A percentile compares a stretch with the other conserved stretches of the same genome.
Evolutionary conservation across 768 basidiomycete genomes (phyloP).

Genomic region (Russula abietina): DNA sequence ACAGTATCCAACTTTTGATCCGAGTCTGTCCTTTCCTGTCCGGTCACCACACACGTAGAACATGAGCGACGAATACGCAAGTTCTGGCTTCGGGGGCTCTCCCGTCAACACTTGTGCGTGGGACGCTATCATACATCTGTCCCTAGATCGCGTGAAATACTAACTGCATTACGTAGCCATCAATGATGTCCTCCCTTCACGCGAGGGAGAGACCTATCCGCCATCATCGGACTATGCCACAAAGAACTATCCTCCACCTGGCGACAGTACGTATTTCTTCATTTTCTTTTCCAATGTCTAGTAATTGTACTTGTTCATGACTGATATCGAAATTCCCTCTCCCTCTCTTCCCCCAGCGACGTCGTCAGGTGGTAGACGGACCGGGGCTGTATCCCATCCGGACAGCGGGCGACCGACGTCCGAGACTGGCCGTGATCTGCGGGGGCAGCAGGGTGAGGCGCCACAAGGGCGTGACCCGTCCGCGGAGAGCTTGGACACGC

Average conservation of each 20-base stretch:
- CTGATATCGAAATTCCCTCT: background rate
- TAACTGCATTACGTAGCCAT: background rate
- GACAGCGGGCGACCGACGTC: slow-evolving; percentile 6
- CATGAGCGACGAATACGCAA: slow-evolving; percentile 23
- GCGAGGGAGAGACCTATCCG: slow-evolving; percentile 6
- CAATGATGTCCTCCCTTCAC: slow-evolving; percentile 3
- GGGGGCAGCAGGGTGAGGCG: background rate
- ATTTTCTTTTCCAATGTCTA: no score
- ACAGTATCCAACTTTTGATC: background rate
- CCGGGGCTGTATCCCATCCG: background rate
- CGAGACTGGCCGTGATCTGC: background rate
- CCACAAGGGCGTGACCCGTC: slow-evolving; percentile 14
- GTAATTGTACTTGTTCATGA: no score
- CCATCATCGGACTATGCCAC: slow-evolving; percentile 21
- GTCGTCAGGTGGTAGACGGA: slow-evolving; percentile 22
- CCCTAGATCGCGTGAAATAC: background rate
- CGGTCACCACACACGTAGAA: background rate
- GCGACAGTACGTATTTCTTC: slow-evolving; percentile 15
- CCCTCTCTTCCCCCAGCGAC: slow-evolving; percentile 12
- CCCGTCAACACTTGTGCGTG: slow-evolving; percentile 20
- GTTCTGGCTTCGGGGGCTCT: slow-evolving; percentile 23
- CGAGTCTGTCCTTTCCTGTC: background rate
- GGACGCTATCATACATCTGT: background rate
- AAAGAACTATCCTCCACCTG: slow-evolving; percentile 23
- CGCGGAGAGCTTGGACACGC: slow-evolving; percentile 23